Percentiles rank a stretch among this genome's conserved stretches.
phyloP scores from a whole-genome alignment of 805 yeast genomes.

The Tetrapisispora iriomotensis region DNA sequence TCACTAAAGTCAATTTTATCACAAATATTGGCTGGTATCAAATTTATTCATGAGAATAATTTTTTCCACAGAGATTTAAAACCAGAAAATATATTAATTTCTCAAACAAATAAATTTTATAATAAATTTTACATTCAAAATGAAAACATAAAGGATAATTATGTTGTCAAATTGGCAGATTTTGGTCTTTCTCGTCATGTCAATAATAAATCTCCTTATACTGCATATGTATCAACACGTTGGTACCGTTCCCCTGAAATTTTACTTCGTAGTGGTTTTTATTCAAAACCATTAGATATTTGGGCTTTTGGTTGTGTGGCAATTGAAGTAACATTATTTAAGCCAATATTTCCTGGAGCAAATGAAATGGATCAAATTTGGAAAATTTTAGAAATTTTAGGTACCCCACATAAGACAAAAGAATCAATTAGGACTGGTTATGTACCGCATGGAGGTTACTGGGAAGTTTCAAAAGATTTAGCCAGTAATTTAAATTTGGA shows the following conservation, averaged over 20 bases:
- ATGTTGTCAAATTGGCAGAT: conserved; percentile 67
- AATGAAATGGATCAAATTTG: conserved; percentile 71
- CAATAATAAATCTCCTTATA: conserved; percentile 44
- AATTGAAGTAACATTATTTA: conserved; percentile 57
- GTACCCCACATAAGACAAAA: conserved; percentile 47
- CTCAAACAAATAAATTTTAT: conserved; percentile 47
- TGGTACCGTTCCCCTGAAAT: conserved; percentile 86
- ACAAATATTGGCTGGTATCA: conserved; percentile 67
- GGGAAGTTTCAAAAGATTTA: conserved; percentile 54
- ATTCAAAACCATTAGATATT: conserved; percentile 64
- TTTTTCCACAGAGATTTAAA: conserved; percentile 80
- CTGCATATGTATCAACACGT: conserved; percentile 72
- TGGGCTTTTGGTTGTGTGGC: conserved; percentile 86
- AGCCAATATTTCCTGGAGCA: conserved; percentile 78
- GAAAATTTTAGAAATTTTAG: conserved; percentile 57
- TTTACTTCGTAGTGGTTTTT: conserved; percentile 48
- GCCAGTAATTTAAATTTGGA: conserved; percentile 45
- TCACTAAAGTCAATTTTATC: conserved; percentile 57
- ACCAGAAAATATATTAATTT: conserved; percentile 82
- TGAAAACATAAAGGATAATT: conserved; percentile 30
- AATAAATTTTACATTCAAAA: conserved; percentile 25
- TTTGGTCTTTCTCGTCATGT: conserved; percentile 67
- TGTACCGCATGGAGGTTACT: conserved; percentile 56
- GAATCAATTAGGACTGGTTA: conserved; percentile 16
- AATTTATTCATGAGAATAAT: conserved; percentile 63